phyloP scores from a whole-genome alignment of 495 filamentous ascomycete species.

The Apodospora peruviana region DNA sequence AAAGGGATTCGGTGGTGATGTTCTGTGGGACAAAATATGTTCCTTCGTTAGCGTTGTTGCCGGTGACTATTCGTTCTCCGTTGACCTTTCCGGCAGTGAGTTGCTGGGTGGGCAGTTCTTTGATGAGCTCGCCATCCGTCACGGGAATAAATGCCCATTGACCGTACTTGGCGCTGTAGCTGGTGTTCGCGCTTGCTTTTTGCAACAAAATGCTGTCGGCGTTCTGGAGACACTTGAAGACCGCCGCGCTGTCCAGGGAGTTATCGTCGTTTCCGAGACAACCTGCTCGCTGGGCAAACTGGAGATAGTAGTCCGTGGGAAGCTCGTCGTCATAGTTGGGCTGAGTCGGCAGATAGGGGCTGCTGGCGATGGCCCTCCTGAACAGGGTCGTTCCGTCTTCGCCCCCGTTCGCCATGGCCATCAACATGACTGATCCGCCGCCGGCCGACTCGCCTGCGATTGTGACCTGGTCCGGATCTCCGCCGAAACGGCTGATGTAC shows the following conservation, averaged over 20 bases:
- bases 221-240: conserved; percentile 27
- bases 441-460: conserved; percentile 69
- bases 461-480: conserved; percentile 60
- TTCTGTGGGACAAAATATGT: conserved; percentile 45
- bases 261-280: conserved; percentile 31
- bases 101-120: conserved; percentile 47
- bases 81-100: conserved; percentile 43
- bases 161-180: conserved; percentile 32
- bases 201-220: conserved; percentile 47
- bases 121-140: conserved; percentile 54
- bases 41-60: conserved; percentile 24
- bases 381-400: conserved; percentile 36
- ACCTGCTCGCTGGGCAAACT: conserved; percentile 48
- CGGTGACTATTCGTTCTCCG: conserved; percentile 17
- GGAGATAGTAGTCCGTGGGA: conserved; percentile 49
- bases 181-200: conserved; percentile 49
- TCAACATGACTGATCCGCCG: conserved; percentile 56
- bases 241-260: conserved; percentile 8
- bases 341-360: conserved; percentile 35
- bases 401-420: conserved; percentile 27
- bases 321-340: conserved; percentile 43
- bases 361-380: conserved; percentile 40
- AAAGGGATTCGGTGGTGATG: conserved; percentile 40
- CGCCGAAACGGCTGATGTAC: conserved; percentile 64
- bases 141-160: conserved; percentile 60